Evolutionary conservation across 768 basidiomycete genomes (phyloP).

Genomic region (Amylocystis lapponica): DNA sequence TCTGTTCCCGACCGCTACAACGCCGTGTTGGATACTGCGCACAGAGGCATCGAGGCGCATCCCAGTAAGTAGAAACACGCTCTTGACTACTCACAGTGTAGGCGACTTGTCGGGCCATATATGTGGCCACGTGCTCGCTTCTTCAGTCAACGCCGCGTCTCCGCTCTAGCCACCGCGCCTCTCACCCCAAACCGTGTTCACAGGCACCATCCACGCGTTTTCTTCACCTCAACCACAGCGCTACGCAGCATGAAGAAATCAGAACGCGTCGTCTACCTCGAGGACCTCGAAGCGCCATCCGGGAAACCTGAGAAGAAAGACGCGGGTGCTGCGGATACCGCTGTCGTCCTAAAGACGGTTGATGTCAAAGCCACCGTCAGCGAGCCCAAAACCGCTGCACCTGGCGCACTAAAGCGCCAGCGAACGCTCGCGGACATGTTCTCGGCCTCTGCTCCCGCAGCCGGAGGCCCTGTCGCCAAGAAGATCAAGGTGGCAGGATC

Average conservation of each 20-base stretch:
- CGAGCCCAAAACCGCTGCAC: slow-evolving; percentile 11
- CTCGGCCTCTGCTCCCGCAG: slow-evolving; percentile 26
- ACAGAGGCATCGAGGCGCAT: neutral
- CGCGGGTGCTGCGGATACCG: neutral
- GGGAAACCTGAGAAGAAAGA: slow-evolving; percentile 4
- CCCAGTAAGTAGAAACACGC: no score
- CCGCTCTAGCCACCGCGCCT: slow-evolving; percentile 10
- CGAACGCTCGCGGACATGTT: slow-evolving; percentile 65
- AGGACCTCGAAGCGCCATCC: slow-evolving; percentile 24
- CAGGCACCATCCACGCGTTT: slow-evolving; percentile 4
- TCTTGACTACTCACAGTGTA: no score
- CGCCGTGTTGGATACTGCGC: no score
- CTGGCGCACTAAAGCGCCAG: slow-evolving; percentile 43
- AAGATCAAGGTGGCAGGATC: slow-evolving; percentile 37
- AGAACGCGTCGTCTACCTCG: slow-evolving; percentile 25
- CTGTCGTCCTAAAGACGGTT: neutral
- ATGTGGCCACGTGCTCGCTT: neutral
- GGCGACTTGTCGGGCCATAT: no score
- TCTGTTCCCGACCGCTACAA: no score
- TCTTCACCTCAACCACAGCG: neutral
- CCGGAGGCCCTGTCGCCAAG: slow-evolving; percentile 35
- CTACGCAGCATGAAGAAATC: slow-evolving; percentile 7
- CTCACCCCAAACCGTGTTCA: neutral
- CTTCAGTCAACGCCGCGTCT: slow-evolving; percentile 3
- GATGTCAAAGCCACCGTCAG: neutral